Evolutionary conservation across 2,329 filamentous ascomycete genomes (phyloP).

Genomic region (Zasmidium citrigriseum): DNA sequence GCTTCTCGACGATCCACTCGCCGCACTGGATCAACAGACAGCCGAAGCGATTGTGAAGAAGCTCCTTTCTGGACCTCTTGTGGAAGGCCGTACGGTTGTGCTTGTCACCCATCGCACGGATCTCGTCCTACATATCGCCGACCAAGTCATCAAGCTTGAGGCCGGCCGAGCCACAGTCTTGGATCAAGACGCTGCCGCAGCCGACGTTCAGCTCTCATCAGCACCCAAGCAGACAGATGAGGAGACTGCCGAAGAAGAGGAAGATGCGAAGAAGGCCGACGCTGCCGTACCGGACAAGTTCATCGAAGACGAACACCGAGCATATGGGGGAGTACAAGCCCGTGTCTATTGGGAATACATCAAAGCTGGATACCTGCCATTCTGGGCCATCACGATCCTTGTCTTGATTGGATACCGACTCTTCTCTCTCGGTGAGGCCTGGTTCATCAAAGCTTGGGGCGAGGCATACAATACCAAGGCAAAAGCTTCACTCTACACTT

Average conservation of each 20-base stretch:
- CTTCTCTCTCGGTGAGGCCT: conserved; percentile 66
- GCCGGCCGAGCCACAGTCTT: conserved; percentile 54
- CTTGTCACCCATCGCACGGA: conserved; percentile 68
- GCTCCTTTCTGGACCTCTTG: conserved; percentile 57
- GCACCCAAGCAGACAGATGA: conserved; percentile 8
- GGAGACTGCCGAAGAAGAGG: conserved; percentile 29
- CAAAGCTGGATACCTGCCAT: conserved; percentile 72
- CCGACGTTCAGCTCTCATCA: neutral
- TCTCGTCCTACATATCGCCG: conserved; percentile 70
- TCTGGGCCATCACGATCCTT: conserved; percentile 68
- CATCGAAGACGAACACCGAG: conserved; percentile 74
- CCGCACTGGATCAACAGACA: conserved; percentile 59
- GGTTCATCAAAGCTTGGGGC: conserved; percentile 86
- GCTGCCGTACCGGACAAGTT: conserved; percentile 70
- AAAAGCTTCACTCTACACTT: conserved; percentile 14
- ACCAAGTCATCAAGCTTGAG: conserved; percentile 71
- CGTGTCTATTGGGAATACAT: conserved; percentile 84
- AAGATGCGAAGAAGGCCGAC: conserved; percentile 44
- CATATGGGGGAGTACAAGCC: conserved; percentile 72
- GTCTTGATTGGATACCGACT: conserved; percentile 66
- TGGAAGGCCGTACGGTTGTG: conserved; percentile 56
- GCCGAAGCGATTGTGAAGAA: conserved; percentile 62
- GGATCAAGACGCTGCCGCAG: conserved; percentile 25
- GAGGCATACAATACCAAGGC: conserved; percentile 62
- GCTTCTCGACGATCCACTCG: conserved; percentile 50